phyloP scores from a whole-genome alignment of 1,284 basidiomycete species.

The Ustilago trichophora region DNA sequence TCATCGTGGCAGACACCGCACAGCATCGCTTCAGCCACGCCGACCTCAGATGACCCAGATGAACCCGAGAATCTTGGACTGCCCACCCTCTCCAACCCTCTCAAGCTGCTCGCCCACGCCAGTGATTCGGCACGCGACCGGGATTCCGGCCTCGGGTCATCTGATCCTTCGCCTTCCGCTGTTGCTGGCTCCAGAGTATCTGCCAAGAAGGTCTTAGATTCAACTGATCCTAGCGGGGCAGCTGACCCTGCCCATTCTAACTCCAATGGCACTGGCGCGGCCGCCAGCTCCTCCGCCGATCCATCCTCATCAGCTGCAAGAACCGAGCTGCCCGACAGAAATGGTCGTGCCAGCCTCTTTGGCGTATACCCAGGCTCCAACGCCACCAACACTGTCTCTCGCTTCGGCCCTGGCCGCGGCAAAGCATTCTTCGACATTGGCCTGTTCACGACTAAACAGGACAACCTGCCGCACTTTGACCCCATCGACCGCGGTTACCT shows the following conservation, averaged over 20 bases:
- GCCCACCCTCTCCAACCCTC: constrained; percentile 45
- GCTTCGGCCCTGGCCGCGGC: constrained; percentile 38
- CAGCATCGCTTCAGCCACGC: constrained; percentile 38
- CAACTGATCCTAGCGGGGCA: not conserved
- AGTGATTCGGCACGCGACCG: constrained; percentile 44
- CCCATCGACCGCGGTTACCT: constrained; percentile 44
- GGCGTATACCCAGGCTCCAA: constrained; percentile 19
- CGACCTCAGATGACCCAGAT: constrained; percentile 38
- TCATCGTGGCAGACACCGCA: constrained; percentile 24
- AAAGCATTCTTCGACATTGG: constrained; percentile 46
- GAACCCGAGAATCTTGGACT: constrained; percentile 47
- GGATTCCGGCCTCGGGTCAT: constrained; percentile 18
- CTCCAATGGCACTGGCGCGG: not conserved
- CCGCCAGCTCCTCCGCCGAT: not conserved
- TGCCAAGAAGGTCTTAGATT: not conserved
- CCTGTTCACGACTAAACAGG: constrained; percentile 41
- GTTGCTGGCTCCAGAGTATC: not conserved
- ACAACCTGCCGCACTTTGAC: constrained; percentile 42
- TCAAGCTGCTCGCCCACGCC: constrained; percentile 45
- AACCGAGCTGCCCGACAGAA: not conserved
- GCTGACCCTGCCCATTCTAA: not conserved
- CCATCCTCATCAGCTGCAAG: not conserved
- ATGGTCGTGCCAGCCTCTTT: constrained; percentile 15
- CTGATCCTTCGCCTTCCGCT: constrained; percentile 4
- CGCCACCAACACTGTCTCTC: constrained; percentile 28